Evolutionary conservation across 345 rosid species (phyloP), one percentile per base, ranked within the genome.

Genomic region (Populus deltoides): DNA sequence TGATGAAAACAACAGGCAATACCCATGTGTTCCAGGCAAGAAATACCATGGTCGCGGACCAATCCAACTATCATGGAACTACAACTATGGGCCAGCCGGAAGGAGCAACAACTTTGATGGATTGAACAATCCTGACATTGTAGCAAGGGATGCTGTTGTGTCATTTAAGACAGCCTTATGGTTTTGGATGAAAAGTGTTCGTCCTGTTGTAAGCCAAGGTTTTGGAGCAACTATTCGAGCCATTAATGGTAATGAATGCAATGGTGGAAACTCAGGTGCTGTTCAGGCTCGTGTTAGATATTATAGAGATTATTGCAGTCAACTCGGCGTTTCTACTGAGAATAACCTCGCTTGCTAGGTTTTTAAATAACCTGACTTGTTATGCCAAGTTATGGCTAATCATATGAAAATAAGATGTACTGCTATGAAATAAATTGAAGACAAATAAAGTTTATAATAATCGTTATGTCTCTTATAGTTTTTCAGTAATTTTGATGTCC

Each of bases 91-190:
- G 2, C 81, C 87, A 1, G 95, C 94, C 0, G 95, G 97, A 5
- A 27, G 76, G 0, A 87, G 86, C 53, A 72, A 78, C 25, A 73
- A 85, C 24, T 88, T 93, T 31, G 91, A 93, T 3, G 91, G 91
- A 3, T 76, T 90, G 20, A 85, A 82, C 43, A 73, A 90, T 1
- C 95, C 95, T 1, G 95, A 93, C 75, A 87, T 82, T 0, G 92
- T 93, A 24, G 92, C 88, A 31, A 85, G 77, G 0, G 90, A 91
- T 69, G 89, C 91, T 0, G 79, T 83, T 9, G 70, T 91, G 5
- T 81, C 93, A 1, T 93, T 93, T 86, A 86, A 85, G 86, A 88
- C 94, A 0, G 91, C 91, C 20, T 63, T 92, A n/a, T 91, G 97
- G 97, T 92, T 76, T 74, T 93, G 94, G 97, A 89, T 85, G 85